Percentiles rank a stretch among this genome's conserved stretches.
These are phyloP conservation scores for Mycena capillaripes DNA, from an alignment of 768 basidiomycete species.

Conservation along the genomic window DNA sequence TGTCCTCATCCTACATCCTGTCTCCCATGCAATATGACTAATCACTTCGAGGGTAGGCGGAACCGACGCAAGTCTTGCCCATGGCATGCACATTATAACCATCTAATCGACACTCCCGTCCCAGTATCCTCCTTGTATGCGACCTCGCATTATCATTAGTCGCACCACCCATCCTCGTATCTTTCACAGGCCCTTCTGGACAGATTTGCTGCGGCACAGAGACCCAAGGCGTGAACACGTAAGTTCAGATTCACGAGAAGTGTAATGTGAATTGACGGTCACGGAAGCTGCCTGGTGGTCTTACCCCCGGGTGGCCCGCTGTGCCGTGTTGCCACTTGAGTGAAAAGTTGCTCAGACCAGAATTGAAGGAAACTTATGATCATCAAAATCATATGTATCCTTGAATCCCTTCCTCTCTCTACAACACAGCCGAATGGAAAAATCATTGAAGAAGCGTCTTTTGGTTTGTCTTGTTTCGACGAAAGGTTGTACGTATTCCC, in stretches of 20 bases:
- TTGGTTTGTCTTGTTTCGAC: too few species aligned
- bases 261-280: neutral
- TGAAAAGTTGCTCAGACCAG: neutral
- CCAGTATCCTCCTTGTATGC: conserved; percentile 1
- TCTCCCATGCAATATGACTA: neutral
- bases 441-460: too few species aligned
- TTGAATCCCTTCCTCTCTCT: too few species aligned
- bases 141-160: neutral
- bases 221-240: neutral
- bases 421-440: too few species aligned
- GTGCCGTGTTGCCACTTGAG: neutral
- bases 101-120: neutral
- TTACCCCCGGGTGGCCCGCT: neutral
- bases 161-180: neutral
- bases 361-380: neutral
- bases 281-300: neutral
- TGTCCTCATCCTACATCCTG: neutral
- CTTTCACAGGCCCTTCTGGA: neutral
- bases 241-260: neutral
- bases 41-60: neutral
- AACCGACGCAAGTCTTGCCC: neutral
- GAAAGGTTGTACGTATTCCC: too few species aligned
- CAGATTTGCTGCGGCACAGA: neutral
- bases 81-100: neutral
- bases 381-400: too few species aligned